Conservation (phyloP, 331 rosid species). For the Dryas integrifolia region DNA sequence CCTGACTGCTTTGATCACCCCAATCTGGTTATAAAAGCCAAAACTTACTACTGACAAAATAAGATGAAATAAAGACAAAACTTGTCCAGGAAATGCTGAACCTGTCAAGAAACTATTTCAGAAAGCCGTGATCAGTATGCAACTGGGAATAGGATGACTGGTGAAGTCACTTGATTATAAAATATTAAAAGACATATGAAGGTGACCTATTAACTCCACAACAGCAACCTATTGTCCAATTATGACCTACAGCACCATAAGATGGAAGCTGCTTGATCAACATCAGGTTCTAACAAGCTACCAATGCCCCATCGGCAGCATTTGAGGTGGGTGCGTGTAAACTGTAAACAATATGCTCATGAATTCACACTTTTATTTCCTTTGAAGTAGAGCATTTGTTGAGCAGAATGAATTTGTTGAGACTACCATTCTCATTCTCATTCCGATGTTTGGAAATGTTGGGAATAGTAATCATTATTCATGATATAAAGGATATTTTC, state of each 20-base stretch:
- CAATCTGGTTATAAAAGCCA: slow-evolving; percentile 42
- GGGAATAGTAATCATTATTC: too few relatives aligned
- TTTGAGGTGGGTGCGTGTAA: background rate
- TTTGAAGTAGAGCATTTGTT: background rate
- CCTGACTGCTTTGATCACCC: slow-evolving; percentile 80
- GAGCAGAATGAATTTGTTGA: too few relatives aligned
- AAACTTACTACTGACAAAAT: slow-evolving; percentile 5
- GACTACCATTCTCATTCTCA: too few relatives aligned
- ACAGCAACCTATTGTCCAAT: background rate
- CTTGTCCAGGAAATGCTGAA: slow-evolving; percentile 13
- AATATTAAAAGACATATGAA: background rate
- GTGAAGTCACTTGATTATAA: background rate
- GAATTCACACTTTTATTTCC: background rate
- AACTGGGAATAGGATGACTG: background rate
- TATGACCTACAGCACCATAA: background rate
- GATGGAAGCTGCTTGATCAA: background rate
- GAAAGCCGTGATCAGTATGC: background rate
- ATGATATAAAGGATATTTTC: too few relatives aligned
- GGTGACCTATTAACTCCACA: background rate
- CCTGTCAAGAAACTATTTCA: background rate
- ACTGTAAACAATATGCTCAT: background rate
- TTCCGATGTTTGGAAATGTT: too few relatives aligned
- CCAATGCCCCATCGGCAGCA: background rate
- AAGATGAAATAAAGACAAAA: background rate
- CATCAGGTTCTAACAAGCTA: background rate